phyloP scores from a whole-genome alignment of 768 basidiomycete genomes.

The Panellus pusillus region DNA sequence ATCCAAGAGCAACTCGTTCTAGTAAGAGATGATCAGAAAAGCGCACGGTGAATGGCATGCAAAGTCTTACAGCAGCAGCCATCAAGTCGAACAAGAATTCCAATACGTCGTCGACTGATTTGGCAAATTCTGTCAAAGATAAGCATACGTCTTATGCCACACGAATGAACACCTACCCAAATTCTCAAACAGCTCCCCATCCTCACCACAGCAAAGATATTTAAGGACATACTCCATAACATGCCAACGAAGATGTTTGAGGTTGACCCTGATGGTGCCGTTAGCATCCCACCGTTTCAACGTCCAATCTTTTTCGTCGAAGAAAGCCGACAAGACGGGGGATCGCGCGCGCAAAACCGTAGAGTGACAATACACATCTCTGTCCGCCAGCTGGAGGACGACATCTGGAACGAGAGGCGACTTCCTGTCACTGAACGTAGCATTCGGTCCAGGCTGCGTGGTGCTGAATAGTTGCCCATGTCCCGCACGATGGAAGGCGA shows the following conservation, averaged over 20 bases:
- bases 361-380: slow-evolving; percentile 67
- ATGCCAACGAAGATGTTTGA: slow-evolving; percentile 72
- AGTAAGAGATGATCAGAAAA: slow-evolving; percentile 6
- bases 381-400: slow-evolving; percentile 67
- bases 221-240: slow-evolving; percentile 74
- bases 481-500: slow-evolving; percentile 49
- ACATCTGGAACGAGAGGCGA: slow-evolving; percentile 60
- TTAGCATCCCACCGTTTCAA: slow-evolving; percentile 49
- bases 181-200: slow-evolving; percentile 66
- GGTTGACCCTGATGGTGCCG: slow-evolving; percentile 61
- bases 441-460: slow-evolving; percentile 26
- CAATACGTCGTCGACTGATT: slow-evolving; percentile 71
- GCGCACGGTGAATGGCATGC: background rate
- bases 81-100: slow-evolving; percentile 88
- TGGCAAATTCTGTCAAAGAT: slow-evolving; percentile 51
- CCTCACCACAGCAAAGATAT: slow-evolving; percentile 75
- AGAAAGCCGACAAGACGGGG: slow-evolving; percentile 81
- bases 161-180: slow-evolving; percentile 48
- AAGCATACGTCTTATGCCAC: slow-evolving; percentile 2
- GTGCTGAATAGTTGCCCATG: slow-evolving; percentile 49
- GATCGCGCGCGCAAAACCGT: slow-evolving; percentile 79
- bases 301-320: slow-evolving; percentile 84
- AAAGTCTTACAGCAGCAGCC: slow-evolving; percentile 68
- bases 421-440: background rate
- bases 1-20: slow-evolving; percentile 91